Evolutionary conservation across 2,329 filamentous ascomycete species (phyloP).

Genomic region (Diaporthe sp.): DNA sequence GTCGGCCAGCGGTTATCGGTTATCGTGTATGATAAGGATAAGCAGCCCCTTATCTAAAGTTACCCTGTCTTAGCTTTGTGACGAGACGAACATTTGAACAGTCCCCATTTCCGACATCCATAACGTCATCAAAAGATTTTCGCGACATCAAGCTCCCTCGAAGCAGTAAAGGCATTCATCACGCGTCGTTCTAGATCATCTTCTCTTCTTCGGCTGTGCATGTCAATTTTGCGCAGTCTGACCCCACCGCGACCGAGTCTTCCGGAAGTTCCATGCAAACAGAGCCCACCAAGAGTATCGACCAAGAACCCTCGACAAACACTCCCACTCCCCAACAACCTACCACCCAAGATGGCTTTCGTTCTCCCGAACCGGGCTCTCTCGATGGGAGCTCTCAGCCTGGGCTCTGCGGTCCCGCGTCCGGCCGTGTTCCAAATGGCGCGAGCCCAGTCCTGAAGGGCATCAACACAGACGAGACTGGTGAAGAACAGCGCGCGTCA

Average conservation of each 20-base stretch:
- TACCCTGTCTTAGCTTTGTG: neutral
- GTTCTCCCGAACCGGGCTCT: constrained; percentile 57
- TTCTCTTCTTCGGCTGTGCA: constrained; percentile 62
- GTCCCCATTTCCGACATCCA: constrained; percentile 2
- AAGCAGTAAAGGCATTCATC: constrained; percentile 16
- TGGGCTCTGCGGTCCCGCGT: constrained; percentile 53
- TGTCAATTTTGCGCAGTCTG: constrained; percentile 64
- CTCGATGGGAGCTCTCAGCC: constrained; percentile 52
- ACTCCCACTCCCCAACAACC: constrained; percentile 50
- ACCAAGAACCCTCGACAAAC: constrained; percentile 56
- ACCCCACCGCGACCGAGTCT: constrained; percentile 49
- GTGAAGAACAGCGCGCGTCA: constrained; percentile 67
- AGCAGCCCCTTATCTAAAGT: constrained; percentile 14
- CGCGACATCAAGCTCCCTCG: constrained; percentile 28
- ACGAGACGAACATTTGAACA: neutral
- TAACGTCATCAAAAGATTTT: constrained; percentile 36
- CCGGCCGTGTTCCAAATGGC: constrained; percentile 50
- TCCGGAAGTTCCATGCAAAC: constrained; percentile 74
- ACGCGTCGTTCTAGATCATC: constrained; percentile 25
- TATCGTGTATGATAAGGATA: constrained; percentile 14
- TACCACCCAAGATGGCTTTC: constrained; percentile 70
- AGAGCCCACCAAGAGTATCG: constrained; percentile 64
- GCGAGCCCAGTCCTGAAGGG: constrained; percentile 46
- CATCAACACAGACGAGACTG: constrained; percentile 59
- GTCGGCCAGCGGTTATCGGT: neutral